Base-by-base conservation (phyloP, 2,329 filamentous ascomycete genomes). In the Setomelanomma holmii region DNA sequence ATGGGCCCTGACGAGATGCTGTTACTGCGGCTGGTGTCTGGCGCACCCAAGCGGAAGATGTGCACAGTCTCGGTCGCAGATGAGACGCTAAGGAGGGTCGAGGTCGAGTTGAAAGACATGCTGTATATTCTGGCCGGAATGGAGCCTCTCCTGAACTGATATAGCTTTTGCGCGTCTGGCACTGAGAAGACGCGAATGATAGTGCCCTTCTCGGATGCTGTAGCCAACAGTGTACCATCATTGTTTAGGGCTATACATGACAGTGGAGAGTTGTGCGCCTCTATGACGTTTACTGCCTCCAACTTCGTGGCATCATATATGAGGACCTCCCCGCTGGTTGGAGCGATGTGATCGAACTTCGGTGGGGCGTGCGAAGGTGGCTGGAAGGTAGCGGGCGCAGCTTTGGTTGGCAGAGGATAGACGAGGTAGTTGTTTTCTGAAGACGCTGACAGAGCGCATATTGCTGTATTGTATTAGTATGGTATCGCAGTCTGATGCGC, bases 81-180 rank as follows among this genome's bases (percentile, higher is more conserved):
- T 4, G 95, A 98, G 35, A 99, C 93, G 68, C 93, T 97, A 30
- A 99, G 84, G 10, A 99, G 81, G 1, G 93, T 96, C 2, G 93
- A 96, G 53, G 90, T 92, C 43, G 92, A 87, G 75, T 99, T 99
- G 78, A 99, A 99, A 1, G 93, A 96, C 92, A 99, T 97, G 84
- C 92, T 96, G 78, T 93, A 97, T 64, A 99, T 99, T 35, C 91
- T 89, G 1, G 93, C 93, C 0, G 95, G 95, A 75, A 97, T 97
- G 2, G 93, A 97, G 38, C 95, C 95, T 59, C 95, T 87, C 53
- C 95, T 86, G 77, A 99, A 99, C 72, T 99, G 93, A 74, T 93
- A 98, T 16, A 99, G 83, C 75, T 98, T 99, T 68, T 93, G 88
- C 10, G 91, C 95, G 58, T 88, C 86, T 2, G 95, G 95, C 1